Percentiles rank a stretch among this genome's conserved stretches.
Conservation (phyloP, 2,329 filamentous ascomycete species). For the Scorias spongiosa region DNA sequence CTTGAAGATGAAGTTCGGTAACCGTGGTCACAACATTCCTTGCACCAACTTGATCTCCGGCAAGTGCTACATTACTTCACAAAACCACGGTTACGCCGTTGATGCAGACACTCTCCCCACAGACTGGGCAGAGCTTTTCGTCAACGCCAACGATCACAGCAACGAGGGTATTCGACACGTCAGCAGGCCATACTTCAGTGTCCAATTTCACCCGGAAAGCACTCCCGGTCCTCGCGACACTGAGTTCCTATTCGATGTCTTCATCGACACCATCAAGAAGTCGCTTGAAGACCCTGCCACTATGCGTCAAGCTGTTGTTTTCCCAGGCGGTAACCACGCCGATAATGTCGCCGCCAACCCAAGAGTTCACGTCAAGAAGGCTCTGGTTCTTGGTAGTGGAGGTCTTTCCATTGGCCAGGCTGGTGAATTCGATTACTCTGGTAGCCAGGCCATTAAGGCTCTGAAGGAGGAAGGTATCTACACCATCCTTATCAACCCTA, state of each 20-base stretch:
- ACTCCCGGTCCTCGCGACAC: conserved; percentile 90
- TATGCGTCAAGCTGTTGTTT: conserved; percentile 60
- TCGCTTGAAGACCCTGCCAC: conserved; percentile 52
- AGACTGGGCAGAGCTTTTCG: conserved; percentile 86
- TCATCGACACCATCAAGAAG: conserved; percentile 68
- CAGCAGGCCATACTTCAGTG: conserved; percentile 84
- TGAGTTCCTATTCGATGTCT: conserved; percentile 93
- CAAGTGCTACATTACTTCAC: conserved; percentile 95
- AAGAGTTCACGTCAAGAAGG: conserved; percentile 78
- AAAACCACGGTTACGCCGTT: conserved; percentile 95
- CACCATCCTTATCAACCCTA: conserved; percentile 95
- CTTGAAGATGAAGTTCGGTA: conserved; percentile 97
- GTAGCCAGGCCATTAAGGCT: conserved; percentile 95
- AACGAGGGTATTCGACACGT: conserved; percentile 94
- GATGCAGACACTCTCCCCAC: conserved; percentile 59
- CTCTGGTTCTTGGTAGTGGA: conserved; percentile 83
- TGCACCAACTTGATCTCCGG: conserved; percentile 92
- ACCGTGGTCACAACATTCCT: conserved; percentile 95
- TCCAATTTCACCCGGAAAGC: conserved; percentile 98
- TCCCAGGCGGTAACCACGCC: conserved; percentile 69
- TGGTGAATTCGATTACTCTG: conserved; percentile 97
- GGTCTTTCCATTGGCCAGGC: conserved; percentile 95
- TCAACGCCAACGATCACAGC: conserved; percentile 95
- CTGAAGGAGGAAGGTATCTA: conserved; percentile 96
- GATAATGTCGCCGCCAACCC: conserved; percentile 68